Base-by-base conservation (phyloP, 805 yeast genomes). In the Ascoidea rubescens region DNA sequence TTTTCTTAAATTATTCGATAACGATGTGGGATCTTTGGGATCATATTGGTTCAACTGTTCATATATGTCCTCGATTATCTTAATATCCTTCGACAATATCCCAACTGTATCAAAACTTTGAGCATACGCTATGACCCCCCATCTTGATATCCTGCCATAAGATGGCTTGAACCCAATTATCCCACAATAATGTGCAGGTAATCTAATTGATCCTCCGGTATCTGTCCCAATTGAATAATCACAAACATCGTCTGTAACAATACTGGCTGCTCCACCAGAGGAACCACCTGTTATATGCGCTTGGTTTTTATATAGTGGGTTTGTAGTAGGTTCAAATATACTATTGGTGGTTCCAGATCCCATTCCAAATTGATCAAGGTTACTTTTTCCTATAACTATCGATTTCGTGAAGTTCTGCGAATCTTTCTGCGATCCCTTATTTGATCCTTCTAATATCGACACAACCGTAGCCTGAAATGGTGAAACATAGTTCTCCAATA, bases 351-450 rank as follows among this genome's bases (percentile, higher is more conserved):
- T 82, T 1, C 81, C 74, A 10, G 87, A 81, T 8, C 99, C 99
- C 99, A 93, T 93, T 2, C 96, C 99, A 69, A 93, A 93, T 67
- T 93, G 97, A 67, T 93, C 99, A 78, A 93, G 71, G 59, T 91
- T 93, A 2, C 95, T 76, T 64, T 91, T 93, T 0, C 96, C 99
- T 5, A 80, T 61, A 0, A 68, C 57, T 0, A 61, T 56, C n/a
- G n/a, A n/a, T n/a, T n/a, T n/a, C n/a, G n/a, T n/a, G n/a, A n/a
- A n/a, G n/a, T n/a, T n/a, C n/a, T n/a, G n/a, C n/a, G n/a, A n/a
- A n/a, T n/a, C n/a, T n/a, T n/a, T n/a, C n/a, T n/a, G n/a, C n/a
- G n/a, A n/a, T n/a, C n/a, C n/a, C 14, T 77, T 74, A 0, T 89
- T 87, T 1, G 72, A 70, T 0, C 67, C 59, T 6, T 72, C 64